phyloP scores from a whole-genome alignment of 2,329 filamentous ascomycete species.

The Colletotrichum zoysiae region DNA sequence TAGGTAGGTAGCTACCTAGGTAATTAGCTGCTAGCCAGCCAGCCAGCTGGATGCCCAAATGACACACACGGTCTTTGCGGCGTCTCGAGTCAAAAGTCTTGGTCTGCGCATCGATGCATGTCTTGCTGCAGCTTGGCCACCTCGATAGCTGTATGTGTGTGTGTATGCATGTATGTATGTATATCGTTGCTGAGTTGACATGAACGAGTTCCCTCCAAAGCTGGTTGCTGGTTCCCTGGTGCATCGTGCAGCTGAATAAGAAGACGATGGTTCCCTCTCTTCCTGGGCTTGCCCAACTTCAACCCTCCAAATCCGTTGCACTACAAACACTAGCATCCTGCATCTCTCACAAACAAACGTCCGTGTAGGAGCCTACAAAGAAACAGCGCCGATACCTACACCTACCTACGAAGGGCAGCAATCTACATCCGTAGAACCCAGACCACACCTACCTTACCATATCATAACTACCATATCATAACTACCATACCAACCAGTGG shows the following conservation, averaged over 20 bases:
- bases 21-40: background rate
- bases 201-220: conserved; percentile 7
- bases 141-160: background rate
- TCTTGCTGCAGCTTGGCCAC: conserved; percentile 15
- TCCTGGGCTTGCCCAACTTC: background rate
- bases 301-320: background rate
- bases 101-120: background rate
- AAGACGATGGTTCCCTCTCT: conserved; percentile 21
- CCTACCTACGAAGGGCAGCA: background rate
- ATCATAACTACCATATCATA: background rate
- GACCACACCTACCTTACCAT: too few relatives aligned
- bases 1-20: too few relatives aligned
- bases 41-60: background rate
- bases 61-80: background rate
- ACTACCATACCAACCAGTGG: background rate
- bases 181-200: conserved; percentile 27
- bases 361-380: background rate
- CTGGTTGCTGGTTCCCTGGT: background rate
- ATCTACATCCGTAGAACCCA: background rate
- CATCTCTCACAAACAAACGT: background rate
- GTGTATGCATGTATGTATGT: background rate
- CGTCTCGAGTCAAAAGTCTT: background rate
- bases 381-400: background rate
- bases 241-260: conserved; percentile 14
- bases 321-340: background rate